Evolutionary conservation across 2,329 filamentous ascomycete species (phyloP).

Genomic region (Cordyceps tenuipes): DNA sequence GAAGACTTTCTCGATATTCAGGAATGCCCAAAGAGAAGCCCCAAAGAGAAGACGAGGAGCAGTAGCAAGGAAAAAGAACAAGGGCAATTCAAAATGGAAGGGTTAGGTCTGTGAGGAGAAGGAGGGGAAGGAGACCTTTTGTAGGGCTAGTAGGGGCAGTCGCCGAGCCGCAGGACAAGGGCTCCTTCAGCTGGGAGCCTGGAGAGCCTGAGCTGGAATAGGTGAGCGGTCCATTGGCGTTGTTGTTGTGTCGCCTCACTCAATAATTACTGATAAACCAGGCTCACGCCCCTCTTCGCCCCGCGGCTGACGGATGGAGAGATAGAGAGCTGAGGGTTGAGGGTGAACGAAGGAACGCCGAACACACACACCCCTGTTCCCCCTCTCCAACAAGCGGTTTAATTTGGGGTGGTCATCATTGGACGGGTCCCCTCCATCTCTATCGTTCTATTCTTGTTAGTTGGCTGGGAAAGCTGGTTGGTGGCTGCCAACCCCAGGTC

Average conservation of each 20-base stretch:
- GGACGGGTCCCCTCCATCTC: not conserved
- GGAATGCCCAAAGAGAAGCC: not conserved
- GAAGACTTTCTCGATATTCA: too few species aligned
- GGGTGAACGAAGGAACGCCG: not conserved
- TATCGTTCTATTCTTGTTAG: too few species aligned
- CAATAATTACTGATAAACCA: not conserved
- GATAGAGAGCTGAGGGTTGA: not conserved
- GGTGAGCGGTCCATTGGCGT: not conserved
- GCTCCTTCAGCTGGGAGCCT: not conserved
- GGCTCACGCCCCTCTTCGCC: too few species aligned
- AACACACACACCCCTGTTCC: too few species aligned
- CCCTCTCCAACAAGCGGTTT: not conserved
- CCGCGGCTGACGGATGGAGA: too few species aligned
- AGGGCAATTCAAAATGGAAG: not conserved
- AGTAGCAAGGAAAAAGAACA: not conserved
- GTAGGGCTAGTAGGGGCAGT: constrained; percentile 2
- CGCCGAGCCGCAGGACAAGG: not conserved
- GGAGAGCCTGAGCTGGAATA: not conserved
- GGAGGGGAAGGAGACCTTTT: constrained; percentile 2
- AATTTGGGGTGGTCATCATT: not conserved
- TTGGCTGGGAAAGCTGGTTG: too few species aligned
- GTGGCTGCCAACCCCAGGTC: not conserved
- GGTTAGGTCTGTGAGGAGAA: not conserved
- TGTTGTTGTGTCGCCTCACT: not conserved
- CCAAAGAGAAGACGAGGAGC: not conserved